Evolutionary conservation across 1,284 basidiomycete genomes (phyloP).

Genomic region (Sutorius eximius): DNA sequence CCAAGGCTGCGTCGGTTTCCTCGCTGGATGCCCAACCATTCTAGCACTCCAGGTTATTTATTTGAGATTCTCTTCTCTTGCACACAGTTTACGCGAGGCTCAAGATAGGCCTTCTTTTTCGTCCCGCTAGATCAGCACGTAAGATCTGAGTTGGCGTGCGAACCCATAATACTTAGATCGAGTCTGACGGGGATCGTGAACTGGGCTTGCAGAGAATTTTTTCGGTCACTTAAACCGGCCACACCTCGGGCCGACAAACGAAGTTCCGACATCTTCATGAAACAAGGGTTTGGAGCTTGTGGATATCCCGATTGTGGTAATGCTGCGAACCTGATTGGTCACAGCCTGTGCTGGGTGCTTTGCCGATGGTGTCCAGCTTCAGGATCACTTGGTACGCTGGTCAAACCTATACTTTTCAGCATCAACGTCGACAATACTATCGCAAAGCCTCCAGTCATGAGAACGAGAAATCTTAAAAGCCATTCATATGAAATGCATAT

Average conservation of each 20-base stretch:
- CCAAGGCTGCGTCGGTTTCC: no score
- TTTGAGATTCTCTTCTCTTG: no score
- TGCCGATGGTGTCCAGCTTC: background rate
- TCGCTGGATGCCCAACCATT: background rate
- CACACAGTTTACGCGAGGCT: no score
- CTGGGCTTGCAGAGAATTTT: no score
- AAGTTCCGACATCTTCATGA: background rate
- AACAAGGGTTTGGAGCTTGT: background rate
- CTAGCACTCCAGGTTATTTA: background rate
- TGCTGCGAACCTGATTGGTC: constrained; percentile 5
- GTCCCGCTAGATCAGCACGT: background rate
- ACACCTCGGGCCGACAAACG: background rate
- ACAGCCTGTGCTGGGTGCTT: background rate
- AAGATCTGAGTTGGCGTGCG: background rate
- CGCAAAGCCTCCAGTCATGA: background rate
- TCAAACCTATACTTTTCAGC: background rate
- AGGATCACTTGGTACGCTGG: background rate
- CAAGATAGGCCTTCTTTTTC: background rate
- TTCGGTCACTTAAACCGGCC: background rate
- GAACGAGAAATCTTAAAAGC: background rate
- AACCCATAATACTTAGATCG: background rate
- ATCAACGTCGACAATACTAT: background rate
- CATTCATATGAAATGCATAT: background rate
- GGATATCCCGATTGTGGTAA: constrained; percentile 2
- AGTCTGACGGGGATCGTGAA: no score